These are phyloP conservation scores for Erythrophleum fordii DNA, from an alignment of 306 rosid species.

Conservation along the genomic window DNA sequence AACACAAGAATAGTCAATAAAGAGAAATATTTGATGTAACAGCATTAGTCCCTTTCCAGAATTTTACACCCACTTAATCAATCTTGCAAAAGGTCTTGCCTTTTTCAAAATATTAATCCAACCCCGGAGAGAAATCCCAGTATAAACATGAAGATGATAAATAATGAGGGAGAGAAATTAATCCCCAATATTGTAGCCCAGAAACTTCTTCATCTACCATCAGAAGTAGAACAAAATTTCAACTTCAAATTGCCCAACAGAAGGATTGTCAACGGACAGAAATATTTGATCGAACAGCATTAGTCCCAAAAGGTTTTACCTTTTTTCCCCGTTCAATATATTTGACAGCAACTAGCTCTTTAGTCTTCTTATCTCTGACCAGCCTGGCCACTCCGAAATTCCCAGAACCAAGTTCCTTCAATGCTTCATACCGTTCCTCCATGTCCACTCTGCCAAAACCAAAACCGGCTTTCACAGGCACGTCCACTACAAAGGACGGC, in stretches of 20 bases:
- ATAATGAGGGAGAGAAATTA: not conserved
- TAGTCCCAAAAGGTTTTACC: slow-evolving; percentile 48
- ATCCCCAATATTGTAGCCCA: not conserved
- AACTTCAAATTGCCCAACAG: slow-evolving; percentile 22
- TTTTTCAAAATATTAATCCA: not conserved
- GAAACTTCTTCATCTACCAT: not conserved
- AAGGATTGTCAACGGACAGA: slow-evolving; percentile 19
- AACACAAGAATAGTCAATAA: slow-evolving; percentile 4
- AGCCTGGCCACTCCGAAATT: slow-evolving; percentile 95
- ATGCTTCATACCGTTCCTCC: slow-evolving; percentile 89
- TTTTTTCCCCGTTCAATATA: slow-evolving; percentile 97
- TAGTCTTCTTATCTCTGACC: slow-evolving; percentile 87
- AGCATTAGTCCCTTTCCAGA: slow-evolving; percentile 1
- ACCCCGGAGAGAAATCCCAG: not conserved
- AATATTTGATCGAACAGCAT: not conserved
- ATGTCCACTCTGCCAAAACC: slow-evolving; percentile 48
- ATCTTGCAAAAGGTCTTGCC: not conserved
- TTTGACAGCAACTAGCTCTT: slow-evolving; percentile 90
- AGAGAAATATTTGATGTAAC: not conserved
- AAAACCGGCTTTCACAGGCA: slow-evolving; percentile 5
- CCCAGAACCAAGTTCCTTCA: slow-evolving; percentile 96
- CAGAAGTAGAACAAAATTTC: not conserved
- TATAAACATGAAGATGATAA: not conserved
- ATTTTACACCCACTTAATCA: not conserved
- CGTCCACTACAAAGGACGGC: not conserved